Evolutionary conservation across 1,139 yeast genomes (phyloP).

Genomic region (Groenewaldozyma auringiensis): DNA sequence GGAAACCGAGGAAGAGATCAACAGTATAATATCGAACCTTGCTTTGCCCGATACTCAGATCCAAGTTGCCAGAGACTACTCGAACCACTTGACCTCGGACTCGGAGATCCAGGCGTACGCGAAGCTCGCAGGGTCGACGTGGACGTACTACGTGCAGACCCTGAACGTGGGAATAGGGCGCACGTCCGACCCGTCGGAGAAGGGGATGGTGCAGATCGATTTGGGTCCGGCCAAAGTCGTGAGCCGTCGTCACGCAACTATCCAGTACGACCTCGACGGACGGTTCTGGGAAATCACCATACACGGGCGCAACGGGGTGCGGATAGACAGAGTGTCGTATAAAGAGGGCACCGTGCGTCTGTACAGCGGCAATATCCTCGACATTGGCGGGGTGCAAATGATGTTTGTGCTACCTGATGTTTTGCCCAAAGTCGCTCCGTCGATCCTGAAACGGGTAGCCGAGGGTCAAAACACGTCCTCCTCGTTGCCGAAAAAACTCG

Average conservation of each 20-base stretch:
- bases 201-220: slow-evolving; percentile 63
- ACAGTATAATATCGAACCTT: slow-evolving; percentile 39
- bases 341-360: slow-evolving; percentile 47
- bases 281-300: slow-evolving; percentile 83
- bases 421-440: slow-evolving; percentile 44
- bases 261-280: slow-evolving; percentile 63
- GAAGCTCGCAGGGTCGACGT: slow-evolving; percentile 82
- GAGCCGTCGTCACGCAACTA: slow-evolving; percentile 79
- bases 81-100: slow-evolving; percentile 68
- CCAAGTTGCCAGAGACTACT: slow-evolving; percentile 41
- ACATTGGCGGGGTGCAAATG: slow-evolving; percentile 97
- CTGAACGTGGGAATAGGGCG: slow-evolving; percentile 76
- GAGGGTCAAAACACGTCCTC: not conserved
- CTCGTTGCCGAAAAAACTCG: not conserved
- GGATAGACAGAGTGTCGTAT: slow-evolving; percentile 55
- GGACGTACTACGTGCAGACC: slow-evolving; percentile 93
- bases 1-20: slow-evolving; percentile 33
- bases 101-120: slow-evolving; percentile 95
- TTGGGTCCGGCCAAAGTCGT: slow-evolving; percentile 96
- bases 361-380: slow-evolving; percentile 79
- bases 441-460: not conserved
- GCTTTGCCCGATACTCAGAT: slow-evolving; percentile 37
- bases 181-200: slow-evolving; percentile 46
- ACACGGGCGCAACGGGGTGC: slow-evolving; percentile 86
- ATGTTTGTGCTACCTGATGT: slow-evolving; percentile 95